Evolutionary conservation across 257 asterid genomes (phyloP).

Genomic region (Cynanchum wilfordii): DNA sequence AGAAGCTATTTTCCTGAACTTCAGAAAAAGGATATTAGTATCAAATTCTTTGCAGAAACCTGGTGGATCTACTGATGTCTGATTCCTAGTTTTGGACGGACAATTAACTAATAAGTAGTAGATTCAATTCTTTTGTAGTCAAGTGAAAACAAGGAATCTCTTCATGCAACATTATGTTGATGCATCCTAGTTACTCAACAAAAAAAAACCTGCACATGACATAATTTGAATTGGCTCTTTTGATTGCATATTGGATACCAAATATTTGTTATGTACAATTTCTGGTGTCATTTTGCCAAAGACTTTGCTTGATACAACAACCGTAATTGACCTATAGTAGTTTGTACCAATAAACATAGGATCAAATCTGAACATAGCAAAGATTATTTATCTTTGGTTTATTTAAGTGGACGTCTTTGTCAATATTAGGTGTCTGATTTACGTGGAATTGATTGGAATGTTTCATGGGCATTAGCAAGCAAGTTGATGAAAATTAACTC

Average conservation of each 20-base stretch:
- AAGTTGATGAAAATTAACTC: background rate
- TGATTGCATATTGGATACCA: background rate
- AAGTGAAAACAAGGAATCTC: background rate
- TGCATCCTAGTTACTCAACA: background rate
- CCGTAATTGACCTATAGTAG: no score
- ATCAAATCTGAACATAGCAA: no score
- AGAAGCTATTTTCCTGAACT: background rate
- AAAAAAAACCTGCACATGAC: background rate
- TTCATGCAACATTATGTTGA: background rate
- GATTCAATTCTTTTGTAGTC: background rate
- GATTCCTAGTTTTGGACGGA: background rate
- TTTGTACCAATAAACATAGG: no score
- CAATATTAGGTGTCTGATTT: background rate
- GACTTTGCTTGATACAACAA: background rate
- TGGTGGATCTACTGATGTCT: background rate
- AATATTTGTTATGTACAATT: background rate
- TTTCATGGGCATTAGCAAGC: background rate
- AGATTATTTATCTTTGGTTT: no score
- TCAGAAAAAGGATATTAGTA: background rate
- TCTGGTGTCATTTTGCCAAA: background rate
- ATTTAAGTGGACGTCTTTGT: background rate
- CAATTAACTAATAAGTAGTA: background rate
- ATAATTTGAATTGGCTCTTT: background rate
- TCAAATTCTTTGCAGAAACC: background rate
- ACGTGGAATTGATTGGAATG: background rate